Percentiles rank a stretch among this genome's conserved stretches.
These are phyloP conservation scores for Nicotiana otophora DNA, from an alignment of 257 asterid genomes.

Conservation along the genomic window DNA sequence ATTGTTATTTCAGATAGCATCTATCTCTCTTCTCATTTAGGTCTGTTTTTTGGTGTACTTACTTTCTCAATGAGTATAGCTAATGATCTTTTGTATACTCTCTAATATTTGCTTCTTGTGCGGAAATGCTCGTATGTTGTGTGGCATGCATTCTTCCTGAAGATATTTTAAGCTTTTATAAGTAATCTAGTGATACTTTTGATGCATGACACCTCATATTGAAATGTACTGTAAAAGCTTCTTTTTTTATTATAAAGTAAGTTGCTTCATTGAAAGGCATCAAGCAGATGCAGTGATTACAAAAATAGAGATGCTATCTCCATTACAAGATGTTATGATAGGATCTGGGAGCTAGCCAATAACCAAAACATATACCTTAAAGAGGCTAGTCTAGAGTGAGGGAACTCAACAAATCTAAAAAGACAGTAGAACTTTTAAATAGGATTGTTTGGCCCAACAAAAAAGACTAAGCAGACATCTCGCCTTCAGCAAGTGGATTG, in stretches of 20 bases:
- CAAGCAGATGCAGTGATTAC: no score
- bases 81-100: neutral
- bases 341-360: no score
- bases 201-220: neutral
- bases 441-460: no score
- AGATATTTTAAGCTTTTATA: neutral
- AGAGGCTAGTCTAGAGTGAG: no score
- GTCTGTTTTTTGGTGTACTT: neutral
- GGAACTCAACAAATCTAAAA: no score
- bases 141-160: neutral
- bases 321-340: no score
- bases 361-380: no score
- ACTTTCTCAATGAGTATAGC: neutral
- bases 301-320: no score
- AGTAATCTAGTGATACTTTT: neutral
- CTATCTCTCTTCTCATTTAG: neutral
- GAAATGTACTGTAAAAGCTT: neutral
- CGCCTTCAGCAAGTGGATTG: no score
- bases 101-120: neutral
- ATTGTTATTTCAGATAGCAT: conserved; percentile 5
- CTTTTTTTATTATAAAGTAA: neutral
- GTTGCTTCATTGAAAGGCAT: no score
- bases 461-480: no score
- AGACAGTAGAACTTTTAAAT: no score
- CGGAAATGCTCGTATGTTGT: neutral